Evolutionary conservation across 768 basidiomycete genomes (phyloP), one percentile per base, ranked within the genome.

Genomic region (Auricularia sp.): DNA sequence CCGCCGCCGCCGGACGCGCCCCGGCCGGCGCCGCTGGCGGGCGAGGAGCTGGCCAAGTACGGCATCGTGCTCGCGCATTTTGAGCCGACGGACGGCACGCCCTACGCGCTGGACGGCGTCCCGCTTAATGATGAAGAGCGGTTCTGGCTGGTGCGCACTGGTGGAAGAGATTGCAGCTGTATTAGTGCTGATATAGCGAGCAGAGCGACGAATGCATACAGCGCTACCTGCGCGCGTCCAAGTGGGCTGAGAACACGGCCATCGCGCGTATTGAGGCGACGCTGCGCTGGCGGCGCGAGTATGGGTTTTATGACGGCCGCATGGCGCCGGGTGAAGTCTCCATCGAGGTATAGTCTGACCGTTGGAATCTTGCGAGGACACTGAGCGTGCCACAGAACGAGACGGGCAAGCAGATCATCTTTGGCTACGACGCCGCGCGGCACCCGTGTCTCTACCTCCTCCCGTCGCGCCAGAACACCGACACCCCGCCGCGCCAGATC

Each of bases 361-460:
- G 43, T 44, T 44, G 43, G 43, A 63, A 18, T 36, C 29, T 29
- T 29, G 29, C 29, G 29, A 29, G 29, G 29, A 29, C 29, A 29
- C 29, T 29, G 29, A 29, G 1, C 29, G 23, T 56, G n/a, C 44
- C 63, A 62, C 54, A 89, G 88, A 86, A 84, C 1, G 75, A 88
- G 60, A 95, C 92, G 3, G 93, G 93, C 36, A 95, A 96, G 75
- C 81, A 85, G 72, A 77, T 93, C 61, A 67, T 86, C 18, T 90
- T 88, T 68, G 93, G 93, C 3, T 92, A 83, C 71, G 91, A 93
- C 72, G 73, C 74, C 6, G 74, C 74, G 23, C 81, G 87, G 12
- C 78, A 88, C 64, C 90, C 91, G 3, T 86, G 78, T 0, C 74
- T 86, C 44, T 92, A 93, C 74, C 80, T 92, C 78, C 76, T 76